These are phyloP conservation scores for barrel medic (Medicago truncatula) DNA, from an alignment of 306 rosid species.

Conservation along the genomic window MtrunA17r5.0-ANR NC_053045.1:61686001-61686500, in stretches of 20 bases:
- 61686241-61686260: slow-evolving; percentile 21
- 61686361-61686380: slow-evolving; percentile 27
- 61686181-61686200: slow-evolving; percentile 32
- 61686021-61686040: slow-evolving; percentile 74
- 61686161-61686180: slow-evolving; percentile 37
- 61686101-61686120: slow-evolving; percentile 96
- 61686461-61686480: neutral
- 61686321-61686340: neutral
- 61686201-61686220: slow-evolving; percentile 31
- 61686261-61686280: slow-evolving; percentile 13
- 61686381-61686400: slow-evolving; percentile 14
- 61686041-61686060: slow-evolving; percentile 91
- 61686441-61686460: slow-evolving; percentile 6
- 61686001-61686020: slow-evolving; percentile 63
- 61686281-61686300: slow-evolving; percentile 22
- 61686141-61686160: slow-evolving; percentile 36
- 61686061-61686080: slow-evolving; percentile 92
- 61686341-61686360: neutral
- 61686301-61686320: slow-evolving; percentile 18
- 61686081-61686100: slow-evolving; percentile 89
- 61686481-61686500: slow-evolving; percentile 13
- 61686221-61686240: slow-evolving; percentile 27
- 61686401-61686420: slow-evolving; percentile 4
- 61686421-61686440: slow-evolving; percentile 24
- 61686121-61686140: slow-evolving; percentile 61